Base-by-base conservation (phyloP, 192 early-diverging fungal genomes). In the Entomortierella parvispora region DNA sequence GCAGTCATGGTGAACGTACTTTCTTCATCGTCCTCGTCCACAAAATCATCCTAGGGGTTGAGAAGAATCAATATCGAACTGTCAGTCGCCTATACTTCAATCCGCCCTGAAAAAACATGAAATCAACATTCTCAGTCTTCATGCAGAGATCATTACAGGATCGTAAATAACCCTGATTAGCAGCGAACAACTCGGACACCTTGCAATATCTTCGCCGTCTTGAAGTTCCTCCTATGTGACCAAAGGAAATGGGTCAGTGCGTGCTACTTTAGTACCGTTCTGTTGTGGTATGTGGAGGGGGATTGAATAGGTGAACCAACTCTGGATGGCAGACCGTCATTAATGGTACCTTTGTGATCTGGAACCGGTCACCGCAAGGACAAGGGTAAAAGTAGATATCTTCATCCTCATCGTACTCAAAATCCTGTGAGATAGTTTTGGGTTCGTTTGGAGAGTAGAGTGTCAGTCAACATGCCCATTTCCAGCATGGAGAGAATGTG, bases 361-460 rank as follows among this genome's bases (percentile, higher is more conserved):
- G 83, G 71, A 99, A 99, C 25, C 88, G 86, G 87, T 99, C 97
- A 14, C 97, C 97, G 83, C 97, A 99, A 2, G 97, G 97, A 75
- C 96, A 99, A 28, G 97, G 97, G 70, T 96, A 99, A 52, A 86
- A 87, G 85, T 95, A 99, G 14, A 88, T 83, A 58, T 89, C 81
- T 26, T 82, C 87, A 37, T 94, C 93, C 71, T 94, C 92, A 66
- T 96, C 91, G 75, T 91, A 98, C 57, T 94, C 93, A 88, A 98
- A 92, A 80, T 98, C 97, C 77, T 98, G 92, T 71, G 34, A 29
- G 44, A 44, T 34, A 40, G 3, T 10, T 26, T 37, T 23, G 33
- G 20, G 23, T 22, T n/a, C 26, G 20, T 43, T 9, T 42, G 20
- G 15, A 12, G n/a, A 28, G 43, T 34, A 28, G 17, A 28, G 17